Evolutionary conservation across 2,329 filamentous ascomycete species (phyloP).

Genomic region (Penicillium paneum): DNA sequence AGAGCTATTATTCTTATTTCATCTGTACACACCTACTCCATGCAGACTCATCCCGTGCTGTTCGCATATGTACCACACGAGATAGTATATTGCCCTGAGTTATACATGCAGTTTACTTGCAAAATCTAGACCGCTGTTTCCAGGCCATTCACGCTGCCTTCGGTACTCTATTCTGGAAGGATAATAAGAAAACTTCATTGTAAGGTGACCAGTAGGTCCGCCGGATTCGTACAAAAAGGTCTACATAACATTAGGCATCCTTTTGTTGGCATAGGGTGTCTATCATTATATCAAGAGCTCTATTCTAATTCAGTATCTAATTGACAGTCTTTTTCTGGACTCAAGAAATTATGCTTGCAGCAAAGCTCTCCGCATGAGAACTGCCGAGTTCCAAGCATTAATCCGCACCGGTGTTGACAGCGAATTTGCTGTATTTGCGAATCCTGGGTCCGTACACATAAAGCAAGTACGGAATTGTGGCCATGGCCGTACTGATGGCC

Average conservation of each 20-base stretch:
- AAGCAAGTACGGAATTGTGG: constrained; percentile 39
- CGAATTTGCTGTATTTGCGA: constrained; percentile 1
- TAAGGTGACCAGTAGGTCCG: neutral
- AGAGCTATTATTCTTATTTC: too few species aligned
- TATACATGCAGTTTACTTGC: too few species aligned
- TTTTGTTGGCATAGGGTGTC: too few species aligned
- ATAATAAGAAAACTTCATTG: neutral
- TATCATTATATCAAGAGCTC: too few species aligned
- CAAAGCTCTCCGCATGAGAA: neutral
- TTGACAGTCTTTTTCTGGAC: neutral
- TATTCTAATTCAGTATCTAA: too few species aligned
- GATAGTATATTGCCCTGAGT: neutral
- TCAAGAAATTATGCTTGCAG: neutral
- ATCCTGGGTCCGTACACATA: constrained; percentile 12
- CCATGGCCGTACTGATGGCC: constrained; percentile 34
- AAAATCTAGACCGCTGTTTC: neutral
- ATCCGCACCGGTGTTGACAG: neutral
- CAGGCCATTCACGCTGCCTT: neutral
- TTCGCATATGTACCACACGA: too few species aligned
- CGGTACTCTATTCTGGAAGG: neutral
- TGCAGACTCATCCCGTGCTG: too few species aligned
- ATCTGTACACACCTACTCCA: too few species aligned
- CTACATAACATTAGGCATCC: neutral
- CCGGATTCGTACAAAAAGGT: neutral
- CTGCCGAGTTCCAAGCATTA: neutral